Percentiles rank a stretch among this genome's conserved stretches.
Conservation (phyloP, 1,139 yeast genomes). For the Candida sp. region DNA sequence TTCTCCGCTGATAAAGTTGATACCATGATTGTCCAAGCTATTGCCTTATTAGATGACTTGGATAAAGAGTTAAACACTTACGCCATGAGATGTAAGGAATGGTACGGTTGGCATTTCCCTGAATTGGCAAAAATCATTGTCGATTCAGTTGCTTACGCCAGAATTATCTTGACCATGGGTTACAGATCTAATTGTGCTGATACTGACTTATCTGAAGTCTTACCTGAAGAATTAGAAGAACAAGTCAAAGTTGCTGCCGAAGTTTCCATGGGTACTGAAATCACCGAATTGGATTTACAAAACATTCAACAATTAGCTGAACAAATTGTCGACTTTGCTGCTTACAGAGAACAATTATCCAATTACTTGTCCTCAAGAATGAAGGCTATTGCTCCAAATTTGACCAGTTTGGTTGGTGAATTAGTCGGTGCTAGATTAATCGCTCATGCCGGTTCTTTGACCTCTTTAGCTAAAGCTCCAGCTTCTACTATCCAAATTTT, state of each 20-base stretch:
- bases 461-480: slow-evolving; percentile 95
- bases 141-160: slow-evolving; percentile 93
- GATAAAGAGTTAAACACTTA: slow-evolving; percentile 97
- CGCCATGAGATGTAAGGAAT: slow-evolving; percentile 98
- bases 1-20: slow-evolving; percentile 98
- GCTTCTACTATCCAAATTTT: slow-evolving; percentile 98
- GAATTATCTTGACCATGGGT: slow-evolving; percentile 93
- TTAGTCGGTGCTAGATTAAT: slow-evolving; percentile 98
- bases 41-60: slow-evolving; percentile 92
- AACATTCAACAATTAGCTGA: slow-evolving; percentile 90
- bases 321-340: slow-evolving; percentile 90
- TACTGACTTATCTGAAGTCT: slow-evolving; percentile 84
- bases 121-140: slow-evolving; percentile 94
- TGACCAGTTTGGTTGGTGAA: slow-evolving; percentile 96
- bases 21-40: slow-evolving; percentile 98
- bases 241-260: slow-evolving; percentile 84
- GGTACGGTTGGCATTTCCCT: slow-evolving; percentile 99
- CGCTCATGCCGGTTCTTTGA: slow-evolving; percentile 97
- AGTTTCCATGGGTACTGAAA: slow-evolving; percentile 99
- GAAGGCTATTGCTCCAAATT: slow-evolving; percentile 98
- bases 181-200: slow-evolving; percentile 87
- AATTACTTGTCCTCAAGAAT: slow-evolving; percentile 90
- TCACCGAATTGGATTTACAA: slow-evolving; percentile 88
- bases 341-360: slow-evolving; percentile 85
- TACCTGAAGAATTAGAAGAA: slow-evolving; percentile 90